Evolutionary conservation across 1,139 yeast genomes (phyloP).

Genomic region (Groenewaldozyma sp.): DNA sequence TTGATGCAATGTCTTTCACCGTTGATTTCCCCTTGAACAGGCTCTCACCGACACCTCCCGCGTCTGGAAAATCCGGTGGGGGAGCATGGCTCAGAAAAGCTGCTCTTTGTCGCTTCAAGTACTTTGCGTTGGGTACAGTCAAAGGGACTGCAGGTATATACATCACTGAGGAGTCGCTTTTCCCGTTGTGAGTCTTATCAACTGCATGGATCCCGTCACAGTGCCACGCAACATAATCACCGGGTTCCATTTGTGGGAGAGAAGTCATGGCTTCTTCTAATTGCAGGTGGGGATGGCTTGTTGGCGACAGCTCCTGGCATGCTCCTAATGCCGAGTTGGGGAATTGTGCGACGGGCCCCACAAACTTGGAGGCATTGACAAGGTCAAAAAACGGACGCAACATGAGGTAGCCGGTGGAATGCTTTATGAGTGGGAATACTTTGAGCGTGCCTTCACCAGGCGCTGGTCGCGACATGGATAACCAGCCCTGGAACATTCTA

Average conservation of each 20-base stretch:
- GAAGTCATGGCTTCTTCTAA: slow-evolving; percentile 20
- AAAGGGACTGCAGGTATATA: slow-evolving; percentile 33
- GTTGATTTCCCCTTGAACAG: slow-evolving; percentile 10
- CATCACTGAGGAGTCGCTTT: slow-evolving; percentile 34
- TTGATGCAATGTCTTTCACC: slow-evolving; percentile 10
- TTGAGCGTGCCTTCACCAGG: slow-evolving; percentile 40
- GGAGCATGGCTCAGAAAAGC: slow-evolving; percentile 24
- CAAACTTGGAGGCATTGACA: slow-evolving; percentile 18
- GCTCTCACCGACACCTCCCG: slow-evolving; percentile 20
- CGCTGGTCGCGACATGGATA: slow-evolving; percentile 33
- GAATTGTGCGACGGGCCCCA: slow-evolving; percentile 31
- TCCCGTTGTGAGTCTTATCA: slow-evolving; percentile 35
- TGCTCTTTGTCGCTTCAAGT: slow-evolving; percentile 25
- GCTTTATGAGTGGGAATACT: slow-evolving; percentile 31
- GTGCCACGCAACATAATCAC: slow-evolving; percentile 44
- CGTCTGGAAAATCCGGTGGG: slow-evolving; percentile 31
- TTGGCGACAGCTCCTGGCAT: slow-evolving; percentile 26
- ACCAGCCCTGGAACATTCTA: slow-evolving; percentile 44
- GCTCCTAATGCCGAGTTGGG: slow-evolving; percentile 23
- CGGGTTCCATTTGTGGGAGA: slow-evolving; percentile 23
- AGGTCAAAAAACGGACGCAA: slow-evolving; percentile 39
- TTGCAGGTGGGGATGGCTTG: slow-evolving; percentile 24
- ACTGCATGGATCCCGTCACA: slow-evolving; percentile 42
- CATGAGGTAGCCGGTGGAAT: slow-evolving; percentile 36
- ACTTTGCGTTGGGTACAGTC: slow-evolving; percentile 20